These are phyloP conservation scores for Eragrostis tef DNA, from an alignment of 202 grass and related monocot genomes.

Conservation along the genomic window DNA sequence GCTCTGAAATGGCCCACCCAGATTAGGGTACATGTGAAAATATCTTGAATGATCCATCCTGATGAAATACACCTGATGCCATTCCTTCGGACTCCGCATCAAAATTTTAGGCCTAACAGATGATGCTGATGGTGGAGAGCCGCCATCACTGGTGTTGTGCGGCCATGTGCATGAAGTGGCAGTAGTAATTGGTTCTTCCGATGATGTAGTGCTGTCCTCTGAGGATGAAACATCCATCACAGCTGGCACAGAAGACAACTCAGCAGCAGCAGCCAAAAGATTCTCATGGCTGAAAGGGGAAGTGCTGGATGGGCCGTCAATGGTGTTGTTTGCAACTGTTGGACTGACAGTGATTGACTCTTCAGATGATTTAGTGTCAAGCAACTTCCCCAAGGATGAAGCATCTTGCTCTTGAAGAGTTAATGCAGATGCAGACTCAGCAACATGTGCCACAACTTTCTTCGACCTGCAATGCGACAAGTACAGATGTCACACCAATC, in stretches of 20 bases:
- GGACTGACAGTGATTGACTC: neutral
- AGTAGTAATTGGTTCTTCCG: neutral
- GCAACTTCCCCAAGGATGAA: neutral
- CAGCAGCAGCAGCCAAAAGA: neutral
- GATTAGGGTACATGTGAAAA: neutral
- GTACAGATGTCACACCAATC: too few relatives aligned
- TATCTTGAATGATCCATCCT: neutral
- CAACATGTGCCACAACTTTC: too few relatives aligned
- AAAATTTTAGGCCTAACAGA: neutral
- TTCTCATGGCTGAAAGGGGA: neutral
- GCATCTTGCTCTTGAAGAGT: neutral
- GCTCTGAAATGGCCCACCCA: slow-evolving; percentile 7
- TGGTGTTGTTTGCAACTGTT: neutral
- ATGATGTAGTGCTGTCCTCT: neutral
- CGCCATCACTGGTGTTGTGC: neutral
- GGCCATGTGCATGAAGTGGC: neutral
- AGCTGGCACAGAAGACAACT: neutral
- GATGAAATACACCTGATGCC: neutral
- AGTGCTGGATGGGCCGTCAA: too few relatives aligned
- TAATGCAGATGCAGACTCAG: neutral
- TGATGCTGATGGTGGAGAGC: neutral
- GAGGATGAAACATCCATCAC: neutral
- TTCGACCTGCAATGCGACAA: too few relatives aligned
- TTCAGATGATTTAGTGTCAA: neutral
- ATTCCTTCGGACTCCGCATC: neutral